Base-by-base conservation (phyloP, 2,329 filamentous ascomycete species). In the Rugonectria rugulosa region DNA sequence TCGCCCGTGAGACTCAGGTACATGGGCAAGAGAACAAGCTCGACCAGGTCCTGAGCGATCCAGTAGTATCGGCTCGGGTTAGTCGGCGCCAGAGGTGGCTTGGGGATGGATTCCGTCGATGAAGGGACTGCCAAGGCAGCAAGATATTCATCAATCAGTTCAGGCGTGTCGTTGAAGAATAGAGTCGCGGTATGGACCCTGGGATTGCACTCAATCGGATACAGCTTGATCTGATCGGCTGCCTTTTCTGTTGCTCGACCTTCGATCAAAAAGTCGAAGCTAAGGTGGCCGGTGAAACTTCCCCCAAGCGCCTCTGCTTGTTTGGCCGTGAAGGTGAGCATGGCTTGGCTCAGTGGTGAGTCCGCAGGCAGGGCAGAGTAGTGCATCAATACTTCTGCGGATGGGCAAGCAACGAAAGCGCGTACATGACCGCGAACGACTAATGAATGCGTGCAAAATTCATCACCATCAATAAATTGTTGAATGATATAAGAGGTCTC, bases 391-490 rank as follows among this genome's bases (percentile, higher is more conserved):
- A 88, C 74, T 60, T 85, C 85, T 1, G 79, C 76, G 1, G 84
- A 87, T 3, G 83, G 83, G 65, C 88, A 91, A 0, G 88, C 84
- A 6, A 85, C 82, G 61, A 92, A 91, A 0, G 82, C 83, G 44
- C 81, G 82, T 14, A 93, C 81, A 27, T 81, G 72, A 2, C 89
- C 89, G 0, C 77, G 73, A n/a, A 92, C 77, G 4, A 92, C 74
- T 3, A 92, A 77, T 0, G 88, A 75, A 62, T 92, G 89, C 0
- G 89, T 91, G 71, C 87, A 90, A 68, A 87, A 92, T 68, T 92
- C 88, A 0, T 79, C 77, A 0, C 80, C 78, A 0, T 65, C 54
- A 58, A 90, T 83, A 69, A 82, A 90, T 67, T 91, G 85, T 67
- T 93, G 88, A 20, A 92, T 51, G 17, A 73, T 63, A 69, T 56